These are phyloP conservation scores for Sporothrix pseudoabietina DNA, from an alignment of 2,329 filamentous ascomycete species.

Conservation along the genomic window DNA sequence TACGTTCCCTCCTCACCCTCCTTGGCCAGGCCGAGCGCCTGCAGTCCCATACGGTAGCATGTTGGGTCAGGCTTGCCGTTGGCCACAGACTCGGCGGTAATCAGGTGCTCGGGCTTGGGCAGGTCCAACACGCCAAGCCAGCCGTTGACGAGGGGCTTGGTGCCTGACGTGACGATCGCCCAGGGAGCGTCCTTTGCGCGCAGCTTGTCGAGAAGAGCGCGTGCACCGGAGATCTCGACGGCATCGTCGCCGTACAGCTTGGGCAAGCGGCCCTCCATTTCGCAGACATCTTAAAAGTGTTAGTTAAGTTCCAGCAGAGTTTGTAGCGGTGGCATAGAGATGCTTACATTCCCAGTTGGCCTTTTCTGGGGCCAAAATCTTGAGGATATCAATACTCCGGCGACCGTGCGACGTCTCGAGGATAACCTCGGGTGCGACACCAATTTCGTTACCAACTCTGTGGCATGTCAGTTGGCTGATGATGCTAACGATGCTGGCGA, in stretches of 20 bases:
- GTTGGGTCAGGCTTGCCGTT: constrained; percentile 76
- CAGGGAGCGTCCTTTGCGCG: constrained; percentile 65
- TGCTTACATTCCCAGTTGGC: constrained; percentile 90
- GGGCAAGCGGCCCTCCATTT: constrained; percentile 78
- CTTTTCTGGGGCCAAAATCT: constrained; percentile 76
- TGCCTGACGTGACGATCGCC: constrained; percentile 84
- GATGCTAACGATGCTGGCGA: too few relatives aligned
- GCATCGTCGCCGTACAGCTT: constrained; percentile 75
- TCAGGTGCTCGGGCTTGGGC: constrained; percentile 64
- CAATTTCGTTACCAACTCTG: constrained; percentile 80
- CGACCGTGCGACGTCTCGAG: constrained; percentile 89
- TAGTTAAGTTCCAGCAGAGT: neutral
- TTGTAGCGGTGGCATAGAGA: neutral
- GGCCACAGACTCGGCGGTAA: constrained; percentile 74
- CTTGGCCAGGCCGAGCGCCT: constrained; percentile 57
- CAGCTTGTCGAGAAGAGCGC: constrained; percentile 67
- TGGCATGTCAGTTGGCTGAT: neutral
- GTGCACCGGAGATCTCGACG: constrained; percentile 81
- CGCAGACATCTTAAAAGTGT: constrained; percentile 65
- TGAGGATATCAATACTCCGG: constrained; percentile 82
- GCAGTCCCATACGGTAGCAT: constrained; percentile 70
- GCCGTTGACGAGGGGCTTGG: constrained; percentile 65
- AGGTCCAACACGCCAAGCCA: constrained; percentile 71
- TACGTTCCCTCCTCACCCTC: constrained; percentile 35
- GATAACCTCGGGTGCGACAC: constrained; percentile 80